Percentiles rank a stretch among this genome's conserved stretches.
These are phyloP conservation scores for Phlebiopsis gigantea DNA, from an alignment of 768 basidiomycete genomes.

Conservation along the genomic window DNA sequence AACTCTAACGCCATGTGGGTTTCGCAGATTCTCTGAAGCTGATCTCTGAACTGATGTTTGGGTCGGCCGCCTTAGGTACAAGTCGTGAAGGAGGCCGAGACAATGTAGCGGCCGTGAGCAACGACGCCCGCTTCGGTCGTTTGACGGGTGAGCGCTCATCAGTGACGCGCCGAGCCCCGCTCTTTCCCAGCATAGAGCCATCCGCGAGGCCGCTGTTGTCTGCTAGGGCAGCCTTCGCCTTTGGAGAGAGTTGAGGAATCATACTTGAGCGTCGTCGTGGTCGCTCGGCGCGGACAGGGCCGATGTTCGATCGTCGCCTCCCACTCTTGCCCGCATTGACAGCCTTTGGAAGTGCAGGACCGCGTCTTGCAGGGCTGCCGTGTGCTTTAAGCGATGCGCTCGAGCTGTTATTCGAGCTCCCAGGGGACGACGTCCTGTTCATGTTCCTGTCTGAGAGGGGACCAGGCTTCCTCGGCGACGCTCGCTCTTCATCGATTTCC, in stretches of 20 bases:
- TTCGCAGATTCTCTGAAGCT: constrained; percentile 37
- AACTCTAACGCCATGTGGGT: constrained; percentile 59
- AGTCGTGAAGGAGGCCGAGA: background rate
- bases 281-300: constrained; percentile 71
- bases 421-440: constrained; percentile 40
- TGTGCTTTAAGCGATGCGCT: constrained; percentile 12
- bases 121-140: constrained; percentile 51
- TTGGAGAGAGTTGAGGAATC: constrained; percentile 65
- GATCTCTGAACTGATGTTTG: constrained; percentile 43
- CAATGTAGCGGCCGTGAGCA: constrained; percentile 29
- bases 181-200: constrained; percentile 11
- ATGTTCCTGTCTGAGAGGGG: constrained; percentile 67
- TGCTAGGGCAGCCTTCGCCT: constrained; percentile 30
- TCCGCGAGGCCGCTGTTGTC: constrained; percentile 14
- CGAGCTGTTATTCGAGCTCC: constrained; percentile 23
- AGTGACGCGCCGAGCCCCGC: constrained; percentile 36
- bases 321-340: constrained; percentile 32
- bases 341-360: constrained; percentile 40
- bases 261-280: constrained; percentile 71
- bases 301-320: constrained; percentile 69
- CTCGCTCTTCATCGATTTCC: constrained; percentile 62
- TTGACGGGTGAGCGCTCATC: constrained; percentile 50
- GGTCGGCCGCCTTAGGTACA: constrained; percentile 25
- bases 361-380: constrained; percentile 45
- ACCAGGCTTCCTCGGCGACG: constrained; percentile 23